Base-by-base conservation (phyloP, 305 asterid species). In the Solanum hybrid region DNA sequence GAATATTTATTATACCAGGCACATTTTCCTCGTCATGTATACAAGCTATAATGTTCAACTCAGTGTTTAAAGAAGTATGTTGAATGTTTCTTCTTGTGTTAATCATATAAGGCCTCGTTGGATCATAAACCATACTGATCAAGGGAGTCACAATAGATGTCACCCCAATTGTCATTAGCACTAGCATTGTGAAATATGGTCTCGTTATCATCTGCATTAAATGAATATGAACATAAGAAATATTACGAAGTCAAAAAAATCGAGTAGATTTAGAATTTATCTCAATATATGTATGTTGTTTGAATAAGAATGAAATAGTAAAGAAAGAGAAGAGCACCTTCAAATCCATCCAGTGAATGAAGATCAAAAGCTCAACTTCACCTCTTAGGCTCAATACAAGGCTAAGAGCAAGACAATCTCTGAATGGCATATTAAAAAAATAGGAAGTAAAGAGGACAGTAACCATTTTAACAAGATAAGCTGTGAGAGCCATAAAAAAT, bases 51-150 rank as follows among this genome's bases (percentile, higher is more conserved):
- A 96, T 85, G 2, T 92, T 87, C 75, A 95, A 94, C 57, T 92
- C 95, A 11, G 92, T 75, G 89, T 94, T 93, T 6, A 93, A 95
- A 26, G 97, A 92, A 5, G 92, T 93, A 81, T 97, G 99, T 71
- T 97, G 99, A 87, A 97, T 95, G 46, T 90, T 95, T 88, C 98
- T 92, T 90, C 98, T 90, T 88, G 90, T 95, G 94, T 95, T 94
- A 86, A 97, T 93, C 96, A 95, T 94, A 88, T 97, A 97, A 33
- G 99, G 99, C 91, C 95, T 93, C 2, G 95, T 92, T 8, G 99
- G 98, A 91, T 95, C 97, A 79, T 96, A 96, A 87, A 97, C 51
- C 26, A 95, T 86, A 92, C 96, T 92, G 90, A 96, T 93, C 88
- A 96, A 13, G 1, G 98, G 98, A 13, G 97, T 92, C 11, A 90